These are phyloP conservation scores for Blumeria graminis DNA, from an alignment of 2,329 filamentous ascomycete species.

Conservation along the genomic window DNA sequence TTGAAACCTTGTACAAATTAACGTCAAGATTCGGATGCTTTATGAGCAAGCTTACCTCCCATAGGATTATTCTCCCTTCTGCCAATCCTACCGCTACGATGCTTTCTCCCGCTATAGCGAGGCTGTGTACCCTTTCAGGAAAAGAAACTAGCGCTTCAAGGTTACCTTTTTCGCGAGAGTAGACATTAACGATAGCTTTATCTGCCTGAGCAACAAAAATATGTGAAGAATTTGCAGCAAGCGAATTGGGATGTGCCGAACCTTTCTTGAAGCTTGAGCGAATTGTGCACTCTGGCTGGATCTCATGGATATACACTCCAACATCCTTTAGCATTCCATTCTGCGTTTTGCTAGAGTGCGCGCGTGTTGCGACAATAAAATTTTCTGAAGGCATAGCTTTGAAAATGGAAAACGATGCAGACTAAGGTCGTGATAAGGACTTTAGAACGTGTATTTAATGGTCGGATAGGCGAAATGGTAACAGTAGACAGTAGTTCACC, in stretches of 20 bases:
- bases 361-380: conserved; percentile 33
- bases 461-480: too few species aligned
- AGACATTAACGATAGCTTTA: conserved; percentile 84
- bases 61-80: conserved; percentile 66
- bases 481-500: too few species aligned
- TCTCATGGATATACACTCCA: conserved; percentile 65
- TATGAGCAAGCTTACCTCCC: conserved; percentile 44
- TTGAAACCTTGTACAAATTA: conserved; percentile 31
- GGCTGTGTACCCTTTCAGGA: conserved; percentile 59
- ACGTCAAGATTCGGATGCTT: neutral
- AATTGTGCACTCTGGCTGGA: conserved; percentile 54
- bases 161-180: conserved; percentile 58
- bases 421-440: too few species aligned
- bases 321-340: conserved; percentile 51
- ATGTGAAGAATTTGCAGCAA: conserved; percentile 61
- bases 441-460: too few species aligned
- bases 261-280: conserved; percentile 78
- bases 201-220: conserved; percentile 79
- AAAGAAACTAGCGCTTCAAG: conserved; percentile 80
- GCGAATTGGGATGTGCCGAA: conserved; percentile 49
- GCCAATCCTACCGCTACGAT: conserved; percentile 61
- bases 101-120: conserved; percentile 43
- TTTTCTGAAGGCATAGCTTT: conserved; percentile 33
- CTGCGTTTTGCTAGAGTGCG: conserved; percentile 32
- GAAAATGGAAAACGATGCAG: neutral